Conservation (phyloP, 2,329 filamentous ascomycete genomes). For the Trichoderma breve region DNA sequence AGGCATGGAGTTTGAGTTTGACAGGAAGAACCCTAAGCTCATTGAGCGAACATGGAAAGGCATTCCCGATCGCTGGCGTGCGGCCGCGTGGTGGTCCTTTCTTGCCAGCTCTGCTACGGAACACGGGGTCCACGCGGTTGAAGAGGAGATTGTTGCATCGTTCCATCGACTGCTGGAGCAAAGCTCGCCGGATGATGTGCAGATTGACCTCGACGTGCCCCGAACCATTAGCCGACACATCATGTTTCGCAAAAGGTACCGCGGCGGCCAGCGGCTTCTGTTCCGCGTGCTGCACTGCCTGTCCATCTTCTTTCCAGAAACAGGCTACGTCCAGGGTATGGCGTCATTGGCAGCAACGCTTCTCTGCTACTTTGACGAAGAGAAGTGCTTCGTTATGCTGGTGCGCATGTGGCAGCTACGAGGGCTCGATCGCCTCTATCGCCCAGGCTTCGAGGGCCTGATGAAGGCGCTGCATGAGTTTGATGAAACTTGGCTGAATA, state of each 20-base stretch:
- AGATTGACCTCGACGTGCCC: constrained; percentile 96
- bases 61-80: constrained; percentile 92
- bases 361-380: constrained; percentile 95
- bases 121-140: constrained; percentile 57
- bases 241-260: constrained; percentile 91
- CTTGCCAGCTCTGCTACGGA: constrained; percentile 72
- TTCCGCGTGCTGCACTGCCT: constrained; percentile 92
- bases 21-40: constrained; percentile 77
- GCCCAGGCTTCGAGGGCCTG: constrained; percentile 77
- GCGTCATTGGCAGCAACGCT: constrained; percentile 88
- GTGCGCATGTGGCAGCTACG: constrained; percentile 91
- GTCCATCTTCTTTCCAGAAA: constrained; percentile 85
- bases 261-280: constrained; percentile 84
- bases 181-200: constrained; percentile 84
- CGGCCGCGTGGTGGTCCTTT: constrained; percentile 93
- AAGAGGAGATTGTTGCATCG: constrained; percentile 67
- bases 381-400: constrained; percentile 91
- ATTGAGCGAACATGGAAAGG: constrained; percentile 96
- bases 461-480: constrained; percentile 86
- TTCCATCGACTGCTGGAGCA: constrained; percentile 72
- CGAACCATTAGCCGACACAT: constrained; percentile 93
- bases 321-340: constrained; percentile 98
- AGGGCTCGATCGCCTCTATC: constrained; percentile 81
- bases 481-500: constrained; percentile 77
- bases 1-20: constrained; percentile 73